A percentile compares a stretch with the other conserved stretches of the same genome.
Conservation (phyloP, 2,329 filamentous ascomycete species). For the Raffaelea ambrosiae region DNA sequence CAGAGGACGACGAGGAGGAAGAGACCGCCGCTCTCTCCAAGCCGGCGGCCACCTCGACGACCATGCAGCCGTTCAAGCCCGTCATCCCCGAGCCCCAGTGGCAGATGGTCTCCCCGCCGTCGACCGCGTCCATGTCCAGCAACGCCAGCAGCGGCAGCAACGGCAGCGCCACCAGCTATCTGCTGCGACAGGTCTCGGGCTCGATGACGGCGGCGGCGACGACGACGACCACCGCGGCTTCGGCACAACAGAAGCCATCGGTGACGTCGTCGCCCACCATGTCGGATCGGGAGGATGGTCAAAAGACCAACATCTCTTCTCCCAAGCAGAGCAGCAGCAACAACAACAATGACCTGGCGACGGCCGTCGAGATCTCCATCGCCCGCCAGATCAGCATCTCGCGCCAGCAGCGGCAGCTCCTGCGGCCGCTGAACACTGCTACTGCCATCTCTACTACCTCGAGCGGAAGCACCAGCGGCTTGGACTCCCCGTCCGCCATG, state of each 20-base stretch:
- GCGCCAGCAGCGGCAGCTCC: slow-evolving; percentile 49
- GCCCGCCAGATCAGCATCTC: slow-evolving; percentile 61
- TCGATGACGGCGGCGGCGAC: neutral
- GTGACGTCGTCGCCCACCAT: too few relatives aligned
- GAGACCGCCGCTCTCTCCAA: too few relatives aligned
- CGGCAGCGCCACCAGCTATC: slow-evolving; percentile 9
- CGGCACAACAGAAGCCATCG: neutral
- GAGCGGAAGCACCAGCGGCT: slow-evolving; percentile 4
- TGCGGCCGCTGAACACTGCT: slow-evolving; percentile 48
- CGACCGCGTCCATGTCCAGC: slow-evolving; percentile 19
- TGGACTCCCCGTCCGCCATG: neutral
- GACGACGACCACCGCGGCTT: slow-evolving; percentile 4
- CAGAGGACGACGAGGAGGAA: slow-evolving; percentile 10
- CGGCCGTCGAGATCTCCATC: slow-evolving; percentile 57
- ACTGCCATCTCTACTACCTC: slow-evolving; percentile 21
- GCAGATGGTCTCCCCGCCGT: slow-evolving; percentile 36
- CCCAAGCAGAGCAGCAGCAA: too few relatives aligned
- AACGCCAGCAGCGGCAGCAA: slow-evolving; percentile 10
- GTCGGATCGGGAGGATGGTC: slow-evolving; percentile 34
- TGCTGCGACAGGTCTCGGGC: too few relatives aligned
- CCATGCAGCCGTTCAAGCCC: slow-evolving; percentile 27
- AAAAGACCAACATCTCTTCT: too few relatives aligned
- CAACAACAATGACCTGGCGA: slow-evolving; percentile 32
- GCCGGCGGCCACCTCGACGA: too few relatives aligned
- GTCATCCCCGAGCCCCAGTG: slow-evolving; percentile 34